Conservation (phyloP, 148 eudicot genomes). For the Nepenthes mirabilis region DNA sequence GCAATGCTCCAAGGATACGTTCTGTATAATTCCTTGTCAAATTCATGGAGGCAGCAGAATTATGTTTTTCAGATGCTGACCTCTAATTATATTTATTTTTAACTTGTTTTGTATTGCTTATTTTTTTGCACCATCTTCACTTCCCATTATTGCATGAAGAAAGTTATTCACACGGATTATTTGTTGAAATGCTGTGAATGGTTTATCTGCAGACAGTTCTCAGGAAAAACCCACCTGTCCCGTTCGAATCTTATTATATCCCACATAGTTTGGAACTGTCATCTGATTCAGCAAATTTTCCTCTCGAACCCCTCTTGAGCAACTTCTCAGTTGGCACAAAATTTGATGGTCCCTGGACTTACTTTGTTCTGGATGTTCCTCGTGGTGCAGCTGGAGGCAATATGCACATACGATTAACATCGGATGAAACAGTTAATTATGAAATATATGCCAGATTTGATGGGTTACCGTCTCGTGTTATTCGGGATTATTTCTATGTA, state of each 20-base stretch:
- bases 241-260: conserved; percentile 62
- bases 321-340: conserved; percentile 25
- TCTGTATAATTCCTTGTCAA: no score
- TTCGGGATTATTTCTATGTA: conserved; percentile 63
- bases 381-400: conserved; percentile 73
- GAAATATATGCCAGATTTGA: conserved; percentile 71
- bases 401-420: conserved; percentile 43
- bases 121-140: background rate
- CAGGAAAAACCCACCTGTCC: conserved; percentile 38
- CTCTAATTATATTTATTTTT: background rate
- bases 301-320: conserved; percentile 65
- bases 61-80: background rate
- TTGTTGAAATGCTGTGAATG: conserved; percentile 32
- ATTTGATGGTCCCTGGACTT: conserved; percentile 47
- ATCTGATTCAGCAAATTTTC: conserved; percentile 40
- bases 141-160: conserved; percentile 15
- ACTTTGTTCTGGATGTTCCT: conserved; percentile 67
- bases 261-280: conserved; percentile 37
- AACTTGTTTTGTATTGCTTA: background rate
- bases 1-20: no score
- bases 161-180: conserved; percentile 14
- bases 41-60: no score
- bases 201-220: conserved; percentile 65
- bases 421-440: conserved; percentile 28
- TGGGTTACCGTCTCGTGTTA: conserved; percentile 55